Base-by-base conservation (phyloP, 768 basidiomycete genomes). In the Pleurotus citrinopileatus region DNA sequence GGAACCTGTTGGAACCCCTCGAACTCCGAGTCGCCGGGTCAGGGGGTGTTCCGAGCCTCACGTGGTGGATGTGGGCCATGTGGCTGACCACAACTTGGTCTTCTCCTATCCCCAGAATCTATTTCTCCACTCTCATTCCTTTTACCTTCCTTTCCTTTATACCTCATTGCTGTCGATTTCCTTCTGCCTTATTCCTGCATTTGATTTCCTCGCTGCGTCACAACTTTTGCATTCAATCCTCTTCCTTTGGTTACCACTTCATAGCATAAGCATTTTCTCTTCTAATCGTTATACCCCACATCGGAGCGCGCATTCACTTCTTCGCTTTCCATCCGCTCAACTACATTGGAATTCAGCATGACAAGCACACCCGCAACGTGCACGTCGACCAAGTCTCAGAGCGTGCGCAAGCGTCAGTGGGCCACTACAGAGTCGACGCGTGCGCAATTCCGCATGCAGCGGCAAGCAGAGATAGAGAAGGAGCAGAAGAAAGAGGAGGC, bases 391-490 rank as follows among this genome's bases (percentile, higher is more conserved):
- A 51, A 34, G 34, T 19, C 43, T 25, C 26, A 20, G 23, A 29
- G 15, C n/a, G n/a, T n/a, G n/a, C 27, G 27, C 10, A 15, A 15
- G 28, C 12, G 32, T 20, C 17, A 17, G 17, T 40, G 8, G 48
- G 15, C 29, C 23, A 9, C 37, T 9, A 17, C 48, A 10, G 48
- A 51, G 17, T 51, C 48, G 19, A 9, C 48, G 34, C 52, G 52
- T 17, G 37, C 52, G 7, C 28, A 29, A 7, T 26, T 42, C 13
- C 52, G 52, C 12, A 53, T 42, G 52, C 26, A 34, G 34, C 52
- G 52, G 8, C 52, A 53, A 28, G 17, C 42, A n/a, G 52, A 25
- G 40, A 53, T 53, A 40, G 52, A 53, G 25, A 42, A 42, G 52
- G 52, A 53, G 15, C 52, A 53, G 42, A 53, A 43, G 42, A 34